Evolutionary conservation across 495 filamentous ascomycete species (phyloP).

Genomic region (Penicillium silybi): DNA sequence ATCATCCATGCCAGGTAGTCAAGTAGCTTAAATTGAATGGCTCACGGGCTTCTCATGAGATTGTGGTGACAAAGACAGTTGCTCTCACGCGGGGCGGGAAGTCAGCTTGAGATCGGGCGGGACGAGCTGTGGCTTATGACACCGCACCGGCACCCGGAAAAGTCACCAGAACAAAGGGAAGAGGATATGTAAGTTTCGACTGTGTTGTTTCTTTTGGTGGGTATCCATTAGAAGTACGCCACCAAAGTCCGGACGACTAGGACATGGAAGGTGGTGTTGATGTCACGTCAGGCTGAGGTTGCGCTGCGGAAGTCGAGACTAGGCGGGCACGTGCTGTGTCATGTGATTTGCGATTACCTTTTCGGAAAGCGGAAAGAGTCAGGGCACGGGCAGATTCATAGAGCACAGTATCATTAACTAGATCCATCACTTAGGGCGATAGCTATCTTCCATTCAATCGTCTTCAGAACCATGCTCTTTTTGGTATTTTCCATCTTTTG

Average conservation of each 20-base stretch:
- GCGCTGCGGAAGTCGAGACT: neutral
- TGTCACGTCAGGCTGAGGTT: slow-evolving; percentile 14
- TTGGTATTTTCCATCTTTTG: no score
- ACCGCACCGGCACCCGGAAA: neutral
- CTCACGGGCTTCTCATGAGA: neutral
- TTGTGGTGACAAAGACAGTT: neutral
- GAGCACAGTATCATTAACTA: no score
- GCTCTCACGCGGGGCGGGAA: neutral
- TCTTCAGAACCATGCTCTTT: no score
- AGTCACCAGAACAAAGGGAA: neutral
- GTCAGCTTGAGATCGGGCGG: slow-evolving; percentile 5
- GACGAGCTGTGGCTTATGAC: slow-evolving; percentile 2
- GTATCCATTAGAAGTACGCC: neutral
- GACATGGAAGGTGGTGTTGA: slow-evolving; percentile 6
- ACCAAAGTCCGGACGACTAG: slow-evolving; percentile 2
- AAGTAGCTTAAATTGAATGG: neutral
- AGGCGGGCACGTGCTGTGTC: neutral
- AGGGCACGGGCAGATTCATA: no score
- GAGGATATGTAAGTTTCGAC: neutral
- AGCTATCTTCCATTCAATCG: no score
- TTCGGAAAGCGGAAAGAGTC: no score
- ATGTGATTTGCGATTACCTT: no score
- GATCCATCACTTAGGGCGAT: no score
- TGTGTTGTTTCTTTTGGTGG: neutral
- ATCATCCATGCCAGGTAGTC: neutral